Evolutionary conservation across 2,329 filamentous ascomycete genomes (phyloP), one percentile per base, ranked within the genome.

Genomic region (Pyrenochaeta sp.): DNA sequence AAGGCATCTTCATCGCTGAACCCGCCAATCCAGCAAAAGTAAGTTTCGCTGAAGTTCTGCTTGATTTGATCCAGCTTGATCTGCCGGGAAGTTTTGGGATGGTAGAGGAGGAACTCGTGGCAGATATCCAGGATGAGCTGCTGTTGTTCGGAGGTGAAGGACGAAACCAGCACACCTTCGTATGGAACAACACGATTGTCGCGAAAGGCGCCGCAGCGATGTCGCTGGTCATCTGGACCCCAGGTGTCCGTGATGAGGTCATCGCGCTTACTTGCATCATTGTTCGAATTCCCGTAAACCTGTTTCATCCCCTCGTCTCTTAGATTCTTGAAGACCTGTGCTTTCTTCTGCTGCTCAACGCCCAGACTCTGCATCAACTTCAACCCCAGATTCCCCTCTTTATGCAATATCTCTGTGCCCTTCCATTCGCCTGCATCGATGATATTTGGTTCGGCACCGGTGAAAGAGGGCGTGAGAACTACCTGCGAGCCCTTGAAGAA

Each of bases 151-250:
- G 72, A 1, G 0, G 74, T 72, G 51, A 91, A 77, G 0, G 80
- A 73, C 0, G 81, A 79, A 0, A 88, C 87, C 0, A 81, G 69
- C 5, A 91, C 76, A 0, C 91, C 91, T 76, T 93, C 74, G 71
- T 88, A 91, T 0, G 91, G 91, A 0, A 94, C 88, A 10, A 91
- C 77, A 10, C 91, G 84, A 74, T 94, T 95, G 68, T 94, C 91
- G 12, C 90, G 85, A 72, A 90, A 92, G 0, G 91, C 91, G 36
- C 91, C 91, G 72, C 90, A 91, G 4, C 92, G 74, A 68, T 93
- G 91, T 5, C 91, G 84, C 78, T 93, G 90, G 73, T 94, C 91
- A 68, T 92, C 90, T 64, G 88, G 88, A 73, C 93, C 93, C 90
- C 90, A 93, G 7, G 90, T 84, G 9, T 88, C 88, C 12, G 72